Evolutionary conservation across 2,329 filamentous ascomycete species (phyloP), one percentile per base, ranked within the genome.

Genomic region (Bipolaris victoriae): DNA sequence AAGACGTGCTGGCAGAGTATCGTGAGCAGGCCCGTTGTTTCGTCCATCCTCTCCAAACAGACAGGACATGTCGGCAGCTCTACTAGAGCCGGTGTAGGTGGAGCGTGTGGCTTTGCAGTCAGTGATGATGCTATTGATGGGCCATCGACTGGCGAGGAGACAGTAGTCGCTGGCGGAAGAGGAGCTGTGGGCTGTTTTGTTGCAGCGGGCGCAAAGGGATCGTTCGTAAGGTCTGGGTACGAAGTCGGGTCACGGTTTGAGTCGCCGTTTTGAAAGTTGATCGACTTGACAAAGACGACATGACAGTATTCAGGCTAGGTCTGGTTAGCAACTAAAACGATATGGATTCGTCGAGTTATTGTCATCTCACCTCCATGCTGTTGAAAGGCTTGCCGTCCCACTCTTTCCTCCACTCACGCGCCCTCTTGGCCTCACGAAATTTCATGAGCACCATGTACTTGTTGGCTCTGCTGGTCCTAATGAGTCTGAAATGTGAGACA

Each of bases 1-100:
- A 99, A 99, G 49, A 98, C 92, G 70, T 99, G 95, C 70, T 98
- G 94, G 73, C 95, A 99, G 29, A 96, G 88, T 39, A 98, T 98
- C 0, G 95, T 99, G 72, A 99, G 86, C 2, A 99, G 82, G 0
- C 95, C 95, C 0, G 92, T 96, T 0, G 93, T 97, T 74, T 98
- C 94, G 70, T 99, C 95, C 95, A 99, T 99, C 46, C 94, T 89
- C 76, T 99, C 95, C 5, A 99, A 84, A 65, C 95, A 99, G 9
- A 99, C 95, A 0, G 95, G 93, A 64, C 95, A 99, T 1, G 95
- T 98, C 1, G 95, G 95, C 11, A 99, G 81, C 78, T 99, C 95
- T 52, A 97, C 84, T 1, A 98, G 83, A 48, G 91, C 90, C 1
- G 93, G 90, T 0, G 94, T 97, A 1, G 86, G 86, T n/a, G 87